A percentile compares a stretch with the other conserved stretches of the same genome.
phyloP scores from a whole-genome alignment of 177 flowering plant species.

The Vitis hybrid region DNA sequence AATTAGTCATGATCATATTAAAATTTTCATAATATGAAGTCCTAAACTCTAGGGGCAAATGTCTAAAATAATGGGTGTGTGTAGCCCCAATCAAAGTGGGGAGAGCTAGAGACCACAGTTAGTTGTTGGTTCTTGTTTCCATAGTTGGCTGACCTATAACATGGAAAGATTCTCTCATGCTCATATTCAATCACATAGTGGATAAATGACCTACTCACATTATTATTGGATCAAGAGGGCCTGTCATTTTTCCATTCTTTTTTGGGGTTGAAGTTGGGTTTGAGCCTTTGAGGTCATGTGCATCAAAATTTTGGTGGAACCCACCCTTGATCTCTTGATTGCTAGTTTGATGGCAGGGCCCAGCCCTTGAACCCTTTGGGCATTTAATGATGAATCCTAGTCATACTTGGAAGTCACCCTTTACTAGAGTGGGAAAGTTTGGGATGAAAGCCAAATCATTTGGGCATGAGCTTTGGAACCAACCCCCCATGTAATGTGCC shows the following conservation, averaged over 20 bases:
- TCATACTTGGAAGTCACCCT: constrained; percentile 45
- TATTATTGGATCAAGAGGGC: neutral
- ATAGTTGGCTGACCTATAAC: constrained; percentile 18
- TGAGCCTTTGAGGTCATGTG: too few relatives aligned
- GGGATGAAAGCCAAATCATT: constrained; percentile 19
- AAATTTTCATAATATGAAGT: too few relatives aligned
- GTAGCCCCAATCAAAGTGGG: too few relatives aligned
- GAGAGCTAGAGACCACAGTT: neutral
- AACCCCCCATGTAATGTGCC: neutral
- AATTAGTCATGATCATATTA: too few relatives aligned
- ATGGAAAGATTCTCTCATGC: constrained; percentile 34
- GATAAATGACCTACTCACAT: constrained; percentile 1
- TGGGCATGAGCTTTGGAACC: constrained; percentile 16
- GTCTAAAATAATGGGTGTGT: too few relatives aligned
- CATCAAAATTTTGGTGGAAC: too few relatives aligned
- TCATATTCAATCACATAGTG: constrained; percentile 16
- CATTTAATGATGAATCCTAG: constrained; percentile 28
- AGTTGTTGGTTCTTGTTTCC: constrained; percentile 9
- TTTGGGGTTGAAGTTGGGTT: neutral
- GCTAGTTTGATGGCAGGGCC: neutral
- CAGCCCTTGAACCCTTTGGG: neutral
- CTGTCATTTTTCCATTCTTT: neutral
- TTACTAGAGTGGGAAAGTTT: constrained; percentile 10
- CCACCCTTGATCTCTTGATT: too few relatives aligned
- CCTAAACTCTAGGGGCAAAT: too few relatives aligned